Percentiles rank a stretch among this genome's conserved stretches.
Evolutionary conservation across 371 early-diverging fungal species (phyloP).

Genomic region (Mucor racemosus): DNA sequence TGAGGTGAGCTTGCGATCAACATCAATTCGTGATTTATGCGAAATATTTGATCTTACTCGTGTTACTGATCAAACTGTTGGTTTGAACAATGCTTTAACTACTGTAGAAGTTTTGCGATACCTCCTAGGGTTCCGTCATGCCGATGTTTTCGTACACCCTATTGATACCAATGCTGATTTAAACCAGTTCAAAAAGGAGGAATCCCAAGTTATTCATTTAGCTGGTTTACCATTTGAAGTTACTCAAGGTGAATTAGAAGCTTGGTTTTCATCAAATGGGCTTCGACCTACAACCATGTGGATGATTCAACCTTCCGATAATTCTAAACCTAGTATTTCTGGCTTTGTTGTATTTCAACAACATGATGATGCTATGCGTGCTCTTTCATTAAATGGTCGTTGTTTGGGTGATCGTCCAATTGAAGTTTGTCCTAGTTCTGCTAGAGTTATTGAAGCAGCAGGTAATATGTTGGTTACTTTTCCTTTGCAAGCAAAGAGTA

Average conservation of each 20-base stretch:
- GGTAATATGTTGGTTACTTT: slow-evolving; percentile 60
- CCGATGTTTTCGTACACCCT: slow-evolving; percentile 69
- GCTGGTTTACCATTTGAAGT: slow-evolving; percentile 66
- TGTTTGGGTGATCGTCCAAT: slow-evolving; percentile 69
- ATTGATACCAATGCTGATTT: slow-evolving; percentile 69
- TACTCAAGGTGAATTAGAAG: slow-evolving; percentile 68
- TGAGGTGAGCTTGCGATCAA: slow-evolving; percentile 57
- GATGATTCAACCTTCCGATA: slow-evolving; percentile 57
- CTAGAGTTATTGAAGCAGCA: slow-evolving; percentile 61
- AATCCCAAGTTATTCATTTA: slow-evolving; percentile 70
- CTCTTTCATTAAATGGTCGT: slow-evolving; percentile 69
- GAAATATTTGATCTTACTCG: slow-evolving; percentile 56
- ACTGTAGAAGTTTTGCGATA: slow-evolving; percentile 65
- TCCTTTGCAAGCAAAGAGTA: slow-evolving; percentile 55
- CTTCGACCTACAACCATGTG: slow-evolving; percentile 60
- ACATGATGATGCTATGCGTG: slow-evolving; percentile 68
- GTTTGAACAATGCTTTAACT: slow-evolving; percentile 64
- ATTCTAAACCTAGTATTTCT: slow-evolving; percentile 60
- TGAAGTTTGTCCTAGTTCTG: slow-evolving; percentile 69
- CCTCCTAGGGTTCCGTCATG: slow-evolving; percentile 55
- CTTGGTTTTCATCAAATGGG: slow-evolving; percentile 67
- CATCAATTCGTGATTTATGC: slow-evolving; percentile 69
- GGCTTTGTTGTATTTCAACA: slow-evolving; percentile 62
- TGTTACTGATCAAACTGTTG: slow-evolving; percentile 57
- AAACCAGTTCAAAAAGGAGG: slow-evolving; percentile 69